Conservation (phyloP, 23 red algal genomes). For the Gracilaria gracilis region DNA sequence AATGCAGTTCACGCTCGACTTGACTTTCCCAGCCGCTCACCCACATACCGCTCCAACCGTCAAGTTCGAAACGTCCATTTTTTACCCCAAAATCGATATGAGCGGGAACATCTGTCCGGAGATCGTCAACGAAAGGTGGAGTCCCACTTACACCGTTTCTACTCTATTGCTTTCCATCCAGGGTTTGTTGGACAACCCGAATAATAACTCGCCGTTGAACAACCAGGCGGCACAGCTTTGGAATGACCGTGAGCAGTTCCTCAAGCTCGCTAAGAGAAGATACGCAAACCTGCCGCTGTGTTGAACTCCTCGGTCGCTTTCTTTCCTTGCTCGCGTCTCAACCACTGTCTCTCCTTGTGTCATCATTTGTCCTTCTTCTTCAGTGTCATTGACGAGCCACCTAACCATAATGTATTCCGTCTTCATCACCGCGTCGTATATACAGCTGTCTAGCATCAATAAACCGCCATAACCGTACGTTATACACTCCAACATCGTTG, state of each 20-base stretch:
- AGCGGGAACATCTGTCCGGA: constrained; percentile 94
- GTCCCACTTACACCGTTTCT: constrained; percentile 92
- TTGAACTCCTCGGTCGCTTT: neutral
- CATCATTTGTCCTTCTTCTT: too few species aligned
- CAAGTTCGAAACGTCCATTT: constrained; percentile 93
- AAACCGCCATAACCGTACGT: neutral
- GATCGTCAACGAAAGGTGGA: constrained; percentile 97
- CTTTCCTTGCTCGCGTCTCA: too few species aligned
- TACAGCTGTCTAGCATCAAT: neutral
- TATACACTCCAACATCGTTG: neutral
- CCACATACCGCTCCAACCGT: constrained; percentile 94
- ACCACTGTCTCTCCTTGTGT: too few species aligned
- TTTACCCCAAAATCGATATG: constrained; percentile 95
- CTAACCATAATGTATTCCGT: neutral
- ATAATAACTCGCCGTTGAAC: constrained; percentile 86
- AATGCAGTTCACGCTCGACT: too few species aligned
- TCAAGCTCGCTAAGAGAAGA: constrained; percentile 58
- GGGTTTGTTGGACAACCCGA: constrained; percentile 92
- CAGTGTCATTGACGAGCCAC: too few species aligned
- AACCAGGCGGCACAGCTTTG: constrained; percentile 95
- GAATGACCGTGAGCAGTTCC: constrained; percentile 69
- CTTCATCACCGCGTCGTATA: neutral
- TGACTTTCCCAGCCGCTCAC: constrained; percentile 93
- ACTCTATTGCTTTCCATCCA: constrained; percentile 93
- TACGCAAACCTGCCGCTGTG: constrained; percentile 43